phyloP scores from a whole-genome alignment of 176 grass and related monocot genomes.

The Rhipidocladum racemiflorum region DNA sequence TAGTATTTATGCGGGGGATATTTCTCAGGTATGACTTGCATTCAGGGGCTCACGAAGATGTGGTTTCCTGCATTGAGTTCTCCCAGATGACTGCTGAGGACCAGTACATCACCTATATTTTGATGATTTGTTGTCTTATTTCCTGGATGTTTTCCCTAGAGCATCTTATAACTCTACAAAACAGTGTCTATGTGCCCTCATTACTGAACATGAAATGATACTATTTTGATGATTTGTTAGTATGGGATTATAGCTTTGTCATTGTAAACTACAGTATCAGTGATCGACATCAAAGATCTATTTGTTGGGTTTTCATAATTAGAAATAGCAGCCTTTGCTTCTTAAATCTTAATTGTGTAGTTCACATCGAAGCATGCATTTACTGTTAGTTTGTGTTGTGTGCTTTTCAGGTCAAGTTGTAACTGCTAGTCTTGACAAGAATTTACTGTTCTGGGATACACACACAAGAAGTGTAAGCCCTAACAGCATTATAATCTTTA shows the following conservation, averaged over 20 bases:
- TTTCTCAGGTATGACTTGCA: conserved; percentile 69
- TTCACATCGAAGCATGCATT: background rate
- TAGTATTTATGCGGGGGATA: background rate
- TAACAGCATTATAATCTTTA: conserved; percentile 1
- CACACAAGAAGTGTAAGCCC: conserved; percentile 32
- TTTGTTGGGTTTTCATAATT: background rate
- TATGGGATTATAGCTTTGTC: background rate
- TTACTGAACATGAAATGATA: conserved; percentile 9
- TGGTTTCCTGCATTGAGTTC: conserved; percentile 44
- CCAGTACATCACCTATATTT: background rate
- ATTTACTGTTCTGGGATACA: conserved; percentile 55
- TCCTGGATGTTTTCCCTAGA: background rate
- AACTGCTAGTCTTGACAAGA: conserved; percentile 53
- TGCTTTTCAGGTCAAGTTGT: conserved; percentile 57
- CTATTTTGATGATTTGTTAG: background rate
- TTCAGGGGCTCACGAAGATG: conserved; percentile 56
- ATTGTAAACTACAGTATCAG: background rate
- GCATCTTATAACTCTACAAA: conserved; percentile 8
- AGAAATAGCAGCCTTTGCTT: background rate
- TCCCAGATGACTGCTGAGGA: conserved; percentile 43
- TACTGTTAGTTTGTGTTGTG: background rate
- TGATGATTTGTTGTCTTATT: conserved; percentile 3
- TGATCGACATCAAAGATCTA: background rate
- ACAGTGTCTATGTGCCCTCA: background rate
- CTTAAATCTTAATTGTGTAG: conserved; percentile 8